These are phyloP conservation scores for Coemansia sp. DNA, from an alignment of 192 early-diverging fungal species.

Conservation along the genomic window DNA sequence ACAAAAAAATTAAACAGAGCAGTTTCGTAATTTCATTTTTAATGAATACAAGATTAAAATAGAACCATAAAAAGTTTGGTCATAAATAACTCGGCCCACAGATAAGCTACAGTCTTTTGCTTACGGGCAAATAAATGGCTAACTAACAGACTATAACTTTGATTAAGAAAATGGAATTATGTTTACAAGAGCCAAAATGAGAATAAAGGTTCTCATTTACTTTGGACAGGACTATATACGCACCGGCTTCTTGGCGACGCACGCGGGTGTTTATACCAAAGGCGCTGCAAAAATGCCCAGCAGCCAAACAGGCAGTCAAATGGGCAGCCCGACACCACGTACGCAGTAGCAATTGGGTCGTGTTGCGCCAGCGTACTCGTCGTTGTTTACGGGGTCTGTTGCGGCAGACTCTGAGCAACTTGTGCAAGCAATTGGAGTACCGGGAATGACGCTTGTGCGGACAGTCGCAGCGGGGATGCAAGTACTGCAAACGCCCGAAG, in stretches of 20 bases:
- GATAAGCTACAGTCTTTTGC: too few relatives aligned
- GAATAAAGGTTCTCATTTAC: too few relatives aligned
- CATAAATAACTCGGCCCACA: too few relatives aligned
- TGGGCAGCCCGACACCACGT: conserved; percentile 3
- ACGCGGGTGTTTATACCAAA: conserved; percentile 27
- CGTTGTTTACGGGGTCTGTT: not conserved
- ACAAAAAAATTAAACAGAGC: too few relatives aligned
- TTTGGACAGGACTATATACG: too few relatives aligned
- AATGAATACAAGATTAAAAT: too few relatives aligned
- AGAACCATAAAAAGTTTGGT: too few relatives aligned
- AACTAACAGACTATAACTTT: too few relatives aligned
- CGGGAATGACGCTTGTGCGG: conserved; percentile 9
- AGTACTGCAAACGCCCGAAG: conserved; percentile 33
- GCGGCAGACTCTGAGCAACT: not conserved
- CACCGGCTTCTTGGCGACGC: conserved; percentile 8
- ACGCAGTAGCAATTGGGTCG: conserved; percentile 24
- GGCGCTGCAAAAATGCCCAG: not conserved
- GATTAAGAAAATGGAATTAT: too few relatives aligned
- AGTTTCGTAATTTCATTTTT: too few relatives aligned
- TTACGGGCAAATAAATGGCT: too few relatives aligned
- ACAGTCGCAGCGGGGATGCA: conserved; percentile 35
- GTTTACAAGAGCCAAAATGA: too few relatives aligned
- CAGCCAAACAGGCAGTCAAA: conserved; percentile 14
- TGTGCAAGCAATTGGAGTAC: not conserved
- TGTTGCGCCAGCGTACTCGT: conserved; percentile 31